Evolutionary conservation across 306 rosid genomes (phyloP), one percentile per base, ranked within the genome.

Genomic region (Vachellia collinsii): DNA sequence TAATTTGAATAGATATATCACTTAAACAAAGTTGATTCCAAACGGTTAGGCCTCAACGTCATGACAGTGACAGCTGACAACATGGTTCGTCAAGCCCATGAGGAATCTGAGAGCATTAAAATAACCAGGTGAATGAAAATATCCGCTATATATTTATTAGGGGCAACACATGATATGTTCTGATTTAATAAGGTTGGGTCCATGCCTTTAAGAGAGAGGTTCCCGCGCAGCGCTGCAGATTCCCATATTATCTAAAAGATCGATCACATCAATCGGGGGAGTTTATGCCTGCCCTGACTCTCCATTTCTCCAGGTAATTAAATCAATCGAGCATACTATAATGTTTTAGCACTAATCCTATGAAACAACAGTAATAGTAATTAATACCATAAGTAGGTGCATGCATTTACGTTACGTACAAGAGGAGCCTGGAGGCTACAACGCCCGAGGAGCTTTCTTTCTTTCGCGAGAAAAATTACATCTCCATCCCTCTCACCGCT

Each of bases 211-310:
- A 79, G 38, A 20, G 54, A 42, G 61, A 69, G 79, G 51, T 82
- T 79, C 78, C 86, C 78, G 77, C 83, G 36, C 13, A 29, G 47
- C 3, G n/a, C n/a, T n/a, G n/a, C n/a, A 83, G 86, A 83, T 78
- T 83, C 79, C 79, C 82, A 38, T 16, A 63, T 77, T 63, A 77
- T 47, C 67, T 46, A 22, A n/a, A 53, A 48, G 17, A 42, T 42
- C n/a, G 19, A 67, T 44, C 79, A 54, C 47, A 53, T 53, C 59
- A 19, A 53, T 19, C 11, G 23, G 11, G 3, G 1, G 10, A 54
- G 61, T 19, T 54, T 6, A 3, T 54, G 23, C 25, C 61, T 7
- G 61, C 61, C 61, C 61, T 54, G 25, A 19, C 61, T 54, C 61
- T n/a, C 23, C 25, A 54, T 54, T 54, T 54, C n/a, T 4, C 19